phyloP scores from a whole-genome alignment of 1,139 yeast species.

The Geotrichum reessii region DNA sequence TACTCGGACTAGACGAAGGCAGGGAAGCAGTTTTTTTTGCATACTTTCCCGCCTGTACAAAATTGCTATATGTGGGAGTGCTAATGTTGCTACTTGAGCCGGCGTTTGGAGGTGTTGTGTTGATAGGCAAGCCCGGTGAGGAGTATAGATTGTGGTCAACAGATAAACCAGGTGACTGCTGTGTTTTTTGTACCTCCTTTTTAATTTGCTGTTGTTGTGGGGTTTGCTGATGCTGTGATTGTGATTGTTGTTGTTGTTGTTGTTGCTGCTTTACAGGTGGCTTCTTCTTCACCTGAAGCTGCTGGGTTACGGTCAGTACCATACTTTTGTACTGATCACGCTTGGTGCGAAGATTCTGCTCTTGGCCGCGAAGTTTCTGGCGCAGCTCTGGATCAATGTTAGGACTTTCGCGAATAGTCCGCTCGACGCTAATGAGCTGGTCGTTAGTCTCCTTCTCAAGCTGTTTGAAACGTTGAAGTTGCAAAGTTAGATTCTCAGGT shows the following conservation, averaged over 20 bases:
- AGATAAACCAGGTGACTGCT: slow-evolving; percentile 14
- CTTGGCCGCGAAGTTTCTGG: slow-evolving; percentile 24
- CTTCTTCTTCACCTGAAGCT: slow-evolving; percentile 28
- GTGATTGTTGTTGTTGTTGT: slow-evolving; percentile 8
- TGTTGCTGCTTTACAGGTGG: slow-evolving; percentile 12
- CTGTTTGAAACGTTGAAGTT: slow-evolving; percentile 12
- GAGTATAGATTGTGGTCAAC: slow-evolving; percentile 13
- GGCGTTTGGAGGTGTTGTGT: slow-evolving; percentile 12
- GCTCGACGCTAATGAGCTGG: slow-evolving; percentile 25
- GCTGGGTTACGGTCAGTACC: slow-evolving; percentile 29
- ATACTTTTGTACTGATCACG: slow-evolving; percentile 26
- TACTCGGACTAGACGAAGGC: background rate
- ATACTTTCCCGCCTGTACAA: slow-evolving; percentile 2
- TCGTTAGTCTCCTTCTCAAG: slow-evolving; percentile 18
- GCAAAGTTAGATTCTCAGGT: slow-evolving; percentile 9
- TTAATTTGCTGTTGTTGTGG: background rate
- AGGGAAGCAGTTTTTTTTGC: slow-evolving; percentile 1
- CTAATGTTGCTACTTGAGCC: slow-evolving; percentile 17
- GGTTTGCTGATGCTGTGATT: background rate
- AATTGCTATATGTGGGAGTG: slow-evolving; percentile 5
- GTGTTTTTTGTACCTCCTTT: slow-evolving; percentile 17
- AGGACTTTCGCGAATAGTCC: slow-evolving; percentile 24
- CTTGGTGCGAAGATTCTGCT: slow-evolving; percentile 25
- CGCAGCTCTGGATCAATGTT: slow-evolving; percentile 25
- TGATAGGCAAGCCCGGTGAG: background rate